Evolutionary conservation across 2,329 filamentous ascomycete genomes (phyloP).

Genomic region (Aspergillus japonicus): DNA sequence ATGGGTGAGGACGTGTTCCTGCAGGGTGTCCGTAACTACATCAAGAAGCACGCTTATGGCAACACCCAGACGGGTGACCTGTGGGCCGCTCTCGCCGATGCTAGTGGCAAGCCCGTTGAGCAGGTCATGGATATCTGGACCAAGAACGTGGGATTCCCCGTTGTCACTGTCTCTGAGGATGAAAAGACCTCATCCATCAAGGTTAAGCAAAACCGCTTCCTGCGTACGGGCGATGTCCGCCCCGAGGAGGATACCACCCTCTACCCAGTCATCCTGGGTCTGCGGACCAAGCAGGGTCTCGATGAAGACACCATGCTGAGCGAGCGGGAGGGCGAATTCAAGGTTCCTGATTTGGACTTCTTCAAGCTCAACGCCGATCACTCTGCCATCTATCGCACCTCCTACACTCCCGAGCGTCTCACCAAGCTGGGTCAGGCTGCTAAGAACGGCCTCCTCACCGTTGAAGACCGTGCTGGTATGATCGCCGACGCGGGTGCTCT

Average conservation of each 20-base stretch:
- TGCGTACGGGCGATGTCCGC: conserved; percentile 88
- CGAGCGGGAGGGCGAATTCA: conserved; percentile 72
- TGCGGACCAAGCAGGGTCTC: conserved; percentile 80
- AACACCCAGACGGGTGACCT: conserved; percentile 91
- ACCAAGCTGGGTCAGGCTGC: conserved; percentile 85
- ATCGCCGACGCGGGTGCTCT: conserved; percentile 89
- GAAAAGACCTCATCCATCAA: conserved; percentile 69
- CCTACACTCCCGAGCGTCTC: conserved; percentile 78
- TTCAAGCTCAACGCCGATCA: conserved; percentile 97
- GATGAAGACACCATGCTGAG: conserved; percentile 72
- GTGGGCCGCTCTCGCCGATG: conserved; percentile 82
- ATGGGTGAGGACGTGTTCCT: conserved; percentile 90
- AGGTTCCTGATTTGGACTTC: conserved; percentile 77
- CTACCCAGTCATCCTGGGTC: conserved; percentile 84
- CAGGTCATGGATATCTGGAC: conserved; percentile 96
- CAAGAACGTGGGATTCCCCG: conserved; percentile 91
- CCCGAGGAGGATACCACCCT: conserved; percentile 86
- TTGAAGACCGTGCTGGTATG: conserved; percentile 93
- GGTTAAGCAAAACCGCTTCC: conserved; percentile 91
- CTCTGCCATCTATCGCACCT: conserved; percentile 86
- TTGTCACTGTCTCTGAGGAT: conserved; percentile 80
- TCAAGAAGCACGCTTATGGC: conserved; percentile 95
- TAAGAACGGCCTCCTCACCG: conserved; percentile 73
- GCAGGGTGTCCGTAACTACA: conserved; percentile 83
- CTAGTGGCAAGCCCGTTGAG: conserved; percentile 86